A percentile compares a stretch with the other conserved stretches of the same genome.
Conservation (phyloP, 2,329 filamentous ascomycete species). For the Allantophomopsis cytisporea region DNA sequence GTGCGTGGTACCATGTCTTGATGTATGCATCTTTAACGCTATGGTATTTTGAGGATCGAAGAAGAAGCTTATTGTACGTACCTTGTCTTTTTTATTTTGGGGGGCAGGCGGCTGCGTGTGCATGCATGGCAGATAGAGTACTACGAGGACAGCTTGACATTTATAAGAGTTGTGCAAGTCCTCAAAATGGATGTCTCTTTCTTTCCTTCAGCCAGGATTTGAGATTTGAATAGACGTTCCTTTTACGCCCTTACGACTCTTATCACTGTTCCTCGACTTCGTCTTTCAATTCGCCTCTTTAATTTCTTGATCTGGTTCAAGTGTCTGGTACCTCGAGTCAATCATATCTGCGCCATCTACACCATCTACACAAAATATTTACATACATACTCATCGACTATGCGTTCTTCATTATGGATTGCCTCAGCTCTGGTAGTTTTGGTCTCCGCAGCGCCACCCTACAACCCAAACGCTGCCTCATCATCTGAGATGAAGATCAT, state of each 20-base stretch:
- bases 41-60: too few relatives aligned
- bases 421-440: constrained; percentile 31
- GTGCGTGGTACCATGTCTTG: too few relatives aligned
- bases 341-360: background rate
- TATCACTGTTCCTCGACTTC: constrained; percentile 1
- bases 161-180: too few relatives aligned
- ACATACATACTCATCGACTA: constrained; percentile 16
- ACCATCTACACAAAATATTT: background rate
- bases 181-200: too few relatives aligned
- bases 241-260: background rate
- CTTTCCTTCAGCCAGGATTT: too few relatives aligned
- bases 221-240: constrained; percentile 3
- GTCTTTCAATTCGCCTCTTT: constrained; percentile 13
- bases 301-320: constrained; percentile 8
- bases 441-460: constrained; percentile 20
- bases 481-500: constrained; percentile 23
- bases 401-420: constrained; percentile 35
- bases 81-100: too few relatives aligned
- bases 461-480: constrained; percentile 6
- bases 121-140: too few relatives aligned
- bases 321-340: background rate
- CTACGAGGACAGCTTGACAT: too few relatives aligned
- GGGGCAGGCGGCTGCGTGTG: too few relatives aligned
- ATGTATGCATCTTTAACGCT: too few relatives aligned
- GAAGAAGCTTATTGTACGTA: too few relatives aligned